A percentile compares a stretch with the other conserved stretches of the same genome.
phyloP scores from a whole-genome alignment of 768 basidiomycete genomes.

The Grammothele lineata region DNA sequence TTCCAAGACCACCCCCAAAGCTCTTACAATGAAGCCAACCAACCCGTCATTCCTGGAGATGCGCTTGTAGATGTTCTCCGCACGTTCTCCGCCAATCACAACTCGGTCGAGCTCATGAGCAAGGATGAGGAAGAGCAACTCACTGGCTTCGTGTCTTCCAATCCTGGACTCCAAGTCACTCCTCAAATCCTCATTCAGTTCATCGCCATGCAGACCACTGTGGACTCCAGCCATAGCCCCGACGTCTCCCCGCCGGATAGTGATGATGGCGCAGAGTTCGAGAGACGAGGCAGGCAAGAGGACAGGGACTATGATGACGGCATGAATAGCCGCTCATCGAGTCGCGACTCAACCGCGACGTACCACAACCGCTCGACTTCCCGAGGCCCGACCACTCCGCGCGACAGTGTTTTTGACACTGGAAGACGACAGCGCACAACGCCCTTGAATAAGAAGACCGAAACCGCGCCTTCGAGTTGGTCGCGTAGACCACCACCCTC shows the following conservation, averaged over 20 bases:
- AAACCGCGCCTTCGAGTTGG: constrained; percentile 74
- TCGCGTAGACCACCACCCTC: constrained; percentile 64
- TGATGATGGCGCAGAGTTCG: constrained; percentile 28
- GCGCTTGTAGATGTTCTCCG: constrained; percentile 69
- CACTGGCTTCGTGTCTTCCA: constrained; percentile 48
- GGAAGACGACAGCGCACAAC: constrained; percentile 67
- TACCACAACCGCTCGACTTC: constrained; percentile 38
- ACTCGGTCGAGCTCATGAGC: constrained; percentile 60
- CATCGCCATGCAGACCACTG: constrained; percentile 42
- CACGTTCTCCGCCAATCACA: constrained; percentile 54
- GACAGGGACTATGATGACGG: constrained; percentile 33
- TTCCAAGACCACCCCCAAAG: constrained; percentile 63
- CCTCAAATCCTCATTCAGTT: constrained; percentile 60
- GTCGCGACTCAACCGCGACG: constrained; percentile 48
- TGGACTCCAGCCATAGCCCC: constrained; percentile 13
- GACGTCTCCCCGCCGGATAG: constrained; percentile 30
- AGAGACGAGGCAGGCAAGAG: constrained; percentile 37
- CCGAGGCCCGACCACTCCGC: constrained; percentile 49
- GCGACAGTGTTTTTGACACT: constrained; percentile 64
- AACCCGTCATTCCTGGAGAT: constrained; percentile 64
- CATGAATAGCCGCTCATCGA: constrained; percentile 49
- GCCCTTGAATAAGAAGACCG: constrained; percentile 44
- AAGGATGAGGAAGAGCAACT: constrained; percentile 60
- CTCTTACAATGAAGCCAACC: constrained; percentile 52
- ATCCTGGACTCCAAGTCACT: constrained; percentile 64